Conservation (phyloP, 2,329 filamentous ascomycete species). For the Cordyceps cicadae region DNA sequence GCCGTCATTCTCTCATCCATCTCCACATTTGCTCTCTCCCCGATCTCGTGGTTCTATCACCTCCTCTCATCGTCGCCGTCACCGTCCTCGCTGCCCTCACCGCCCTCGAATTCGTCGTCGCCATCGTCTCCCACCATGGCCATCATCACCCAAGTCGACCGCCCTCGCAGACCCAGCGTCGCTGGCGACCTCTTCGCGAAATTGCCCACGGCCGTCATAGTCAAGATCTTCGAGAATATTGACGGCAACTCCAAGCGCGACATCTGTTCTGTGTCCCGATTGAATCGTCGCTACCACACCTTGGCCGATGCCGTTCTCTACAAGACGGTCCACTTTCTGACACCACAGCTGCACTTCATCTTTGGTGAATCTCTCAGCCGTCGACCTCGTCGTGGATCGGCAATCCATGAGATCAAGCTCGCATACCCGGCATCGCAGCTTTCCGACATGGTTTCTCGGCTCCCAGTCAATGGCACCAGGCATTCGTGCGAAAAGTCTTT, state of each 20-base stretch:
- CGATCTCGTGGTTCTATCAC: conserved; percentile 3
- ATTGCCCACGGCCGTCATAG: conserved; percentile 33
- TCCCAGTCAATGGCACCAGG: conserved; percentile 20
- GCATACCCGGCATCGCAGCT: conserved; percentile 37
- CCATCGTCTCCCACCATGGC: background rate
- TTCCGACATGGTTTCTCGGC: conserved; percentile 32
- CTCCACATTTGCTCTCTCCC: background rate
- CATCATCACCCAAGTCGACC: background rate
- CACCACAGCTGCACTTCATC: conserved; percentile 38
- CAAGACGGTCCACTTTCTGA: conserved; percentile 37
- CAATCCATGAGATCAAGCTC: conserved; percentile 37
- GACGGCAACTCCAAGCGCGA: conserved; percentile 26
- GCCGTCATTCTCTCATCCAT: background rate
- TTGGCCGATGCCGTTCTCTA: conserved; percentile 40
- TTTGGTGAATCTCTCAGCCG: conserved; percentile 40
- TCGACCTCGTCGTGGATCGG: conserved; percentile 37
- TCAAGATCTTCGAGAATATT: conserved; percentile 31
- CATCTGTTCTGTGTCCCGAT: conserved; percentile 34
- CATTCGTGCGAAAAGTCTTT: background rate
- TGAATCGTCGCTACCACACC: conserved; percentile 34
- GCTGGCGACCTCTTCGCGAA: conserved; percentile 16
- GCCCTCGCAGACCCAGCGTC: background rate
- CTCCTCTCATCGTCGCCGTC: background rate
- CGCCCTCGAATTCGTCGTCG: background rate
- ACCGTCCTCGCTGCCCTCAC: background rate